Evolutionary conservation across 2,329 filamentous ascomycete genomes (phyloP), one percentile per base, ranked within the genome.

Genomic region (Colletotrichum karsti): DNA sequence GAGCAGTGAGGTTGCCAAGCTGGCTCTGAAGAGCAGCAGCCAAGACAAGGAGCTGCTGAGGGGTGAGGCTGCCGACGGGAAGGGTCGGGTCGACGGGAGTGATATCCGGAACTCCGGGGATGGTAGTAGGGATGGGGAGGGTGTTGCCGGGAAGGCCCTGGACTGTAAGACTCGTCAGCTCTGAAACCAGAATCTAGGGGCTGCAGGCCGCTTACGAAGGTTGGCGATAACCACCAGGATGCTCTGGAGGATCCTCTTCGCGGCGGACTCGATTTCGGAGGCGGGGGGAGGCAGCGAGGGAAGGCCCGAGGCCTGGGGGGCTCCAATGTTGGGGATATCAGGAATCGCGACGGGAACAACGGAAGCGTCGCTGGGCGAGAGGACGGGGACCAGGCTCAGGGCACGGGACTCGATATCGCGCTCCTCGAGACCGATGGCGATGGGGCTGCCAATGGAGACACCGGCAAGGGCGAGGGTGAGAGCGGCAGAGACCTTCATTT

Each of bases 401-500:
- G 62, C n/a, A 33, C 42, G 6, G 44, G 50, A 44, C 28, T 61
- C 55, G 10, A 54, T 30, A 3, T 64, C 44, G 28, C 64, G 64
- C 60, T 64, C 53, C 42, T 59, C 56, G 20, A 68, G 33, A 48
- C 44, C 65, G 9, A 68, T 24, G 37, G 53, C 65, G 9, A 68
- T 24, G 10, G 65, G 65, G 54, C 57, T 68, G 60, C 60, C 65
- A 12, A 55, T 26, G 37, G 54, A 51, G 18, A 30, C 20, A 41
- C 39, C 37, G 35, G 63, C 35, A 46, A 72, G 24, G 13, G 44
- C 54, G n/a, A 71, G 20, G 28, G 69, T 30, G 28, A 62, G n/a
- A n/a, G 44, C 54, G 24, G 44, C 54, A n/a, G 54, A 53, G 37
- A 54, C 33, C 67, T 70, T 70, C 69, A 70, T 70, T 22, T 51